Base-by-base conservation (phyloP, 805 yeast genomes). In the Lipomyces orientalis region DNA sequence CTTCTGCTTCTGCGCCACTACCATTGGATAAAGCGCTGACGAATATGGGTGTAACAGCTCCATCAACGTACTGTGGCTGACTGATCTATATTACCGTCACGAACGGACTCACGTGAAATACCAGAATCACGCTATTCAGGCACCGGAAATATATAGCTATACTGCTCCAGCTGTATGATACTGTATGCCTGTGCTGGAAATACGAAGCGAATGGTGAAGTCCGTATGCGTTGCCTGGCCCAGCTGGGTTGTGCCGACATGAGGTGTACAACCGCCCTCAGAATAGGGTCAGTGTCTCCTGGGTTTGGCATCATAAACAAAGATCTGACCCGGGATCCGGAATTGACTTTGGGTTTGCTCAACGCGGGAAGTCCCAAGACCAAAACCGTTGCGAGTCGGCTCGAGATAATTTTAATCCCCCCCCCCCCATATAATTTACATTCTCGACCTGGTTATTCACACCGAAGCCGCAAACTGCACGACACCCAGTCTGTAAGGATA, bases 1-100 rank as follows among this genome's bases (percentile, higher is more conserved):
- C 62, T 60, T 60, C 39, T 54, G 39, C 61, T 60, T 60, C 39
- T 54, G 39, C 37, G 19, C 19, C 61, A 12, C 62, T 62, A 9
- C 59, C 62, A 52, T 52, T 12, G 34, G 51, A 31, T 37, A 60
- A 22, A 69, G 62, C 7, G 22, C 52, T 37, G 35, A 29, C 22
- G 37, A 43, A 62, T 59, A 43, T 29, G 58, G 64, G 34, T 60
- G 25, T 56, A 22, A 14, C 43, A 60, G 34, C 31, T 58, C 22
- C 52, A 34, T 31, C 37, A 54, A 54, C 57, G 9, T 54, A 16
- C 7, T n/a, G 16, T 16, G 19, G 49, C 49, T 43, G 7, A 16
- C 14, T 43, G 49, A 43, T 16, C 22, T n/a, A 43, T 19, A 43
- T n/a, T n/a, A 43, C 49, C 7, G 49, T 43, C 19, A 16, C 49